A percentile compares a stretch with the other conserved stretches of the same genome.
These are phyloP conservation scores for Desmodesmus armatus DNA, from an alignment of 139 green algal species.

Conservation along the genomic window DNA sequence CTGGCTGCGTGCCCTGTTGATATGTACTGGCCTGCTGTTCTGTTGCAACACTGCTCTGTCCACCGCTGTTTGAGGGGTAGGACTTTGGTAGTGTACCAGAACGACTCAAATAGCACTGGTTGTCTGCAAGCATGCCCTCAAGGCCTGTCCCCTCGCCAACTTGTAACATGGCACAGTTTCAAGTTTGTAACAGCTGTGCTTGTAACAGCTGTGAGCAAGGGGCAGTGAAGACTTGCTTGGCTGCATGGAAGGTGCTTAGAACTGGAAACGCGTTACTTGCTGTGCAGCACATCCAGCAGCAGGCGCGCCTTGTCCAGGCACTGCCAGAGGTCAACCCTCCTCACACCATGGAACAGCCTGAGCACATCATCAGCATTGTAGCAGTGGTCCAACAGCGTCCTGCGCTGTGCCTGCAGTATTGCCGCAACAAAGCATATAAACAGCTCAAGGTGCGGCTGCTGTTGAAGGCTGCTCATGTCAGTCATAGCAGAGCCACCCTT, in stretches of 20 bases:
- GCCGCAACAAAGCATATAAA: constrained; percentile 78
- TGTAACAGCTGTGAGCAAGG: not conserved
- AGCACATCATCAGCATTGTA: constrained; percentile 78
- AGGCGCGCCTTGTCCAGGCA: constrained; percentile 39
- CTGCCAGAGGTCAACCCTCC: constrained; percentile 45
- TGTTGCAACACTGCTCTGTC: too few relatives aligned
- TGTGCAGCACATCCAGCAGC: not conserved
- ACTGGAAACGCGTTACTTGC: not conserved
- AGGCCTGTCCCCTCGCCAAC: not conserved
- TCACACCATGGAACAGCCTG: constrained; percentile 70
- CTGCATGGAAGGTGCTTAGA: not conserved
- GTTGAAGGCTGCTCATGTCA: not conserved
- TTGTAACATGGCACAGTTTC: constrained; percentile 10
- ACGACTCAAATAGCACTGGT: too few relatives aligned
- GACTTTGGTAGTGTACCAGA: too few relatives aligned
- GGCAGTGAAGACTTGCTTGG: too few relatives aligned
- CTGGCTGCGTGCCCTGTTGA: not conserved
- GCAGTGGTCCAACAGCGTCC: constrained; percentile 66
- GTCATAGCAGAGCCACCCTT: constrained; percentile 1
- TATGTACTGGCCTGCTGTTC: not conserved
- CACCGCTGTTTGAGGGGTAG: too few relatives aligned
- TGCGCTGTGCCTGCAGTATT: constrained; percentile 63
- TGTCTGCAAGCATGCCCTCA: not conserved
- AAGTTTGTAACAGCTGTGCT: constrained; percentile 36
- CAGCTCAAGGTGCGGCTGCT: constrained; percentile 38